Base-by-base conservation (phyloP, 176 grass and related monocot species). In the Oryza longistaminata region DNA sequence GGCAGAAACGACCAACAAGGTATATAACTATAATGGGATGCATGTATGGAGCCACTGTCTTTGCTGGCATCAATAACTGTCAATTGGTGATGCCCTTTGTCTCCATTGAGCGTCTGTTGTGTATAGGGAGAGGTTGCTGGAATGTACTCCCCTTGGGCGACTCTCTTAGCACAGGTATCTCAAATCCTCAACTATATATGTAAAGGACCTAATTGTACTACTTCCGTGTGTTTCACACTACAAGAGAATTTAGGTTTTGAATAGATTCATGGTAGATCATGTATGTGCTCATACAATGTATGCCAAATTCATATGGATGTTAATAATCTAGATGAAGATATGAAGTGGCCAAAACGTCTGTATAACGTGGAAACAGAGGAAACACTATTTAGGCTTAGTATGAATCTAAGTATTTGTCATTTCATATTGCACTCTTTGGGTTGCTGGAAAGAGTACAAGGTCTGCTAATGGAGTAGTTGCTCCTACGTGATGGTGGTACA, bases 81-180 rank as follows among this genome's bases (percentile, higher is more conserved):
- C 79, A 90, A 5, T 88, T 77, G 2, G 88, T 93, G 50, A 84
- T 92, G 80, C 94, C 92, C 17, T 90, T 92, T 31, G 55, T 97
- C 48, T 69, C 90, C 29, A 37, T 85, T 21, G 94, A 97, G 69
- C 81, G 92, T 76, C 83, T 12, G 92, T 97, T 15, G 45, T 97
- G 27, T 97, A 90, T 17, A 87, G 92, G 66, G 94, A 97, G 60
- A 97, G 87, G 9, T 94, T 87, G 89, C 94, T 17, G 92, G 91
- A 84, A 97, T 93, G 94, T 96, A 96, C 78, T 93, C 94, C 46
- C 85, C 85, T 37, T 97, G 94, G 94, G 92, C 90, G 35, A 97
- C 64, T 92, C 89, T n/a, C 6, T 88, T 97, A 66, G 92, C 92
- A 34, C 92, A 92, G 90, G 85, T 58, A 19, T 7, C 16, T 7